Conservation (phyloP, 1,284 basidiomycete species). For the Wolfiporia cocos region DNA sequence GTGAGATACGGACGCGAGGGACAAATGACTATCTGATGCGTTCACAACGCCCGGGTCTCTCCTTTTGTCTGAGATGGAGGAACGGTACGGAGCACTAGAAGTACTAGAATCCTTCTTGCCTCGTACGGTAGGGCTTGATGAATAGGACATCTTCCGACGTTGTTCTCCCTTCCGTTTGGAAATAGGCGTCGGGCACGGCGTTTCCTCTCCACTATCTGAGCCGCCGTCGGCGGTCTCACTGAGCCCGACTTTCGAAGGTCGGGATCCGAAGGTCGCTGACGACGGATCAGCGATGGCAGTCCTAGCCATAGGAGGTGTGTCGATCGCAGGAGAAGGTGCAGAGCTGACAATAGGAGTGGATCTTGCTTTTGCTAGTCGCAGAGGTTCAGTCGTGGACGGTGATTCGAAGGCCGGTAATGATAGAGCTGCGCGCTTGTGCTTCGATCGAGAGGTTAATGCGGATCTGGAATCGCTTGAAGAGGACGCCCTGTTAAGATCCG, state of each 20-base stretch:
- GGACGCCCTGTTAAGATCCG: conserved; percentile 42
- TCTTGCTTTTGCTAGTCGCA: conserved; percentile 40
- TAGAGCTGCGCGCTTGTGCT: conserved; percentile 46
- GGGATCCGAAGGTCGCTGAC: conserved; percentile 43
- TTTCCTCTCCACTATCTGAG: conserved; percentile 23
- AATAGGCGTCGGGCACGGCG: conserved; percentile 36
- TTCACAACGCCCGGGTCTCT: conserved; percentile 55
- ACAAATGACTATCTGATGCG: conserved; percentile 50
- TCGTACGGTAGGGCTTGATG: too few relatives aligned
- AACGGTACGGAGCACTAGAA: too few relatives aligned
- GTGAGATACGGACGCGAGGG: conserved; percentile 37
- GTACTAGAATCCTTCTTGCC: too few relatives aligned
- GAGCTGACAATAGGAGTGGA: conserved; percentile 14
- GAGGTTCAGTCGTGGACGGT: conserved; percentile 50
- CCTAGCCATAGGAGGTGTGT: conserved; percentile 8
- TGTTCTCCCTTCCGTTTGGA: conserved; percentile 38
- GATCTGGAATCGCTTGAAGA: conserved; percentile 32
- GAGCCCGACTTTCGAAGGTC: conserved; percentile 28
- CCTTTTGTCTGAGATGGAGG: conserved; percentile 43
- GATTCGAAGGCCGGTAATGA: conserved; percentile 46
- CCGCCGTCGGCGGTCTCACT: conserved; percentile 13
- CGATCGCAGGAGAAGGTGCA: conserved; percentile 7
- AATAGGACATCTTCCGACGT: conserved; percentile 31
- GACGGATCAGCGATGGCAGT: conserved; percentile 11
- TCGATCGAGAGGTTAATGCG: conserved; percentile 24